These are phyloP conservation scores for Solanum phureja DNA, from an alignment of 257 asterid genomes.

Conservation along the genomic window DNA sequence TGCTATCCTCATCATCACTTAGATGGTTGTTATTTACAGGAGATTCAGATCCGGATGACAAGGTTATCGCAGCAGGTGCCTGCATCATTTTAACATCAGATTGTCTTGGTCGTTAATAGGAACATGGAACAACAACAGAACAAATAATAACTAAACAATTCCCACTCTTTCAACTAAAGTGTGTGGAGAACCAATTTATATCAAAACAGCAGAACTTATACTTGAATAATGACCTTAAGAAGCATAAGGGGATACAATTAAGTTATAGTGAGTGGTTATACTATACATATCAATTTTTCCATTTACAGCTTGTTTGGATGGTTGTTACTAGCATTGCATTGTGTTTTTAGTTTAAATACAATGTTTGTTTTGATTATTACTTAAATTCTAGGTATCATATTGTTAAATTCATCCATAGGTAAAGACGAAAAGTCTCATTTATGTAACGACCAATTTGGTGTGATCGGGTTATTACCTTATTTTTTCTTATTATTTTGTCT, in stretches of 20 bases:
- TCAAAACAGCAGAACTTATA: neutral
- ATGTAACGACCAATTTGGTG: neutral
- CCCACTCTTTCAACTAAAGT: neutral
- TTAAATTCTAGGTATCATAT: neutral
- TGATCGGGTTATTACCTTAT: neutral
- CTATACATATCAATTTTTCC: neutral
- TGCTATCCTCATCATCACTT: conserved; percentile 4
- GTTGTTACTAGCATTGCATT: neutral
- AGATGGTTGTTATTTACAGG: neutral
- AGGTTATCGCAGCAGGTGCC: neutral
- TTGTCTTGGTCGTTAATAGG: neutral
- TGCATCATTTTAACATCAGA: neutral
- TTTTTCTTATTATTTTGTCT: neutral
- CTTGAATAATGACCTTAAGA: neutral
- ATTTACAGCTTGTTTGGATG: neutral
- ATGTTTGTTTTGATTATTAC: neutral
- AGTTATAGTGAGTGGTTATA: neutral
- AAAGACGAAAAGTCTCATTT: neutral
- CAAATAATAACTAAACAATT: neutral
- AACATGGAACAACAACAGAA: neutral
- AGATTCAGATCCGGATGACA: neutral
- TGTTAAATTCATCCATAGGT: neutral
- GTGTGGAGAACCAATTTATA: neutral
- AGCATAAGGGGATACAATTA: neutral
- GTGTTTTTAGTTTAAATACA: neutral